Base-by-base conservation (phyloP, 768 basidiomycete genomes). In the Pluteus cervinus region DNA sequence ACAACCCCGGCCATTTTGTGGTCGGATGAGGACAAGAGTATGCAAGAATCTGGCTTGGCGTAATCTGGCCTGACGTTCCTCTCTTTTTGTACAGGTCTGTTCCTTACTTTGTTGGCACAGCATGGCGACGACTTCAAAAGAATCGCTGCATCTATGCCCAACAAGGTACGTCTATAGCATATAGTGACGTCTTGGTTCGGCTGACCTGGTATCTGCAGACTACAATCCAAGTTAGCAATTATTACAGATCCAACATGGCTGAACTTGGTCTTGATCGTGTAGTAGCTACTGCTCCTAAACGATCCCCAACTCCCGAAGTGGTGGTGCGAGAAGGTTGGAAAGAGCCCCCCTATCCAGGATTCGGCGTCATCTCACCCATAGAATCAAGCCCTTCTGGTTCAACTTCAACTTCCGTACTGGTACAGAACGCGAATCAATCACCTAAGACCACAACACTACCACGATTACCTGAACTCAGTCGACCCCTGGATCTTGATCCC, bases 11-110 rank as follows among this genome's bases (percentile, higher is more conserved):
- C 53, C 20, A 60, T 55, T 25, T 69, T 71, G 33, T 86, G 84
- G 82, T 74, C 76, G 3, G 73, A 75, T 7, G 74, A 77, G 24
- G 85, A 88, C 49, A 79, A 77, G 63, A 66, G 78, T 78, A 40
- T 48, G 69, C 57, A 11, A 22, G 34, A 29, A 16, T 42, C 23
- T 14, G 25, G 31, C 30, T 37, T 23, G 24, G 10, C 25, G 17
- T 10, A 35, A 34, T 15, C 3, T 15, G 16, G 17, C 16, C 28
- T 22, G 20, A 10, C 22, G 11, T 29, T 33, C 43, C 29, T 42
- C 37, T 36, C 42, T 31, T 20, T 45, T 35, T 37, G 36, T 8
- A 16, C 37, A 76, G 75, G 52, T 31, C 47, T 71, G 31, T 79
- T 86, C 50, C 47, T 78, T 32, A 54, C 65, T 11, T 65, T 86